Evolutionary conservation across 129 eudicot genomes (phyloP).

Genomic region (Mikania micrantha): DNA sequence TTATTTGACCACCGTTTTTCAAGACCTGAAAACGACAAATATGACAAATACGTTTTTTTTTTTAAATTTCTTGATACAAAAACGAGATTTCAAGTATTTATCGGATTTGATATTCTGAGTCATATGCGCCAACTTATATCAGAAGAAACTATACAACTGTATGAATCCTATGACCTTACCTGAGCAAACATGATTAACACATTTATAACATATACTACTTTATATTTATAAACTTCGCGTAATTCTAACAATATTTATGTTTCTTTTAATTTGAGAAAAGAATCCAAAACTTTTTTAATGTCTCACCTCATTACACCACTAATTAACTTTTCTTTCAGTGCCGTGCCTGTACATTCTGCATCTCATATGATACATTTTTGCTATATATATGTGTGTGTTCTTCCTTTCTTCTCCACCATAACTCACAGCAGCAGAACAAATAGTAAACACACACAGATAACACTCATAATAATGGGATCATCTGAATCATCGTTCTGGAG

Average conservation of each 20-base stretch:
- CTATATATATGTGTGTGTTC: constrained; percentile 20
- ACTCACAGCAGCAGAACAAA: constrained; percentile 12
- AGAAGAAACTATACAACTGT: too few relatives aligned
- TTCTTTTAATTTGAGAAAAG: background rate
- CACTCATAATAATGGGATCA: constrained; percentile 23
- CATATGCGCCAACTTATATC: too few relatives aligned
- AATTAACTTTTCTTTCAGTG: constrained; percentile 5
- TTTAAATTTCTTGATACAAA: too few relatives aligned
- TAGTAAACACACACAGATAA: background rate
- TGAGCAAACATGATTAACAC: too few relatives aligned
- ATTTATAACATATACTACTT: too few relatives aligned
- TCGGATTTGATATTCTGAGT: too few relatives aligned
- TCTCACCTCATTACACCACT: constrained; percentile 22
- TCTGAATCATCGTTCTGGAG: constrained; percentile 25
- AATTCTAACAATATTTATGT: background rate
- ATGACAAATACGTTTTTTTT: too few relatives aligned
- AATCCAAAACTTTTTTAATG: background rate
- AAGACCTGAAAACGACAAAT: background rate
- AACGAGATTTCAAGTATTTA: too few relatives aligned
- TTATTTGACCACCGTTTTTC: constrained; percentile 3
- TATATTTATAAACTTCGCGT: background rate
- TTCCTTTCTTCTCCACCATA: constrained; percentile 9
- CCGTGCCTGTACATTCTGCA: constrained; percentile 1
- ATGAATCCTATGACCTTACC: too few relatives aligned
- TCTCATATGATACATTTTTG: constrained; percentile 8